Evolutionary conservation across 306 rosid species (phyloP).

Genomic region (Cyclanthera cordifolia): DNA sequence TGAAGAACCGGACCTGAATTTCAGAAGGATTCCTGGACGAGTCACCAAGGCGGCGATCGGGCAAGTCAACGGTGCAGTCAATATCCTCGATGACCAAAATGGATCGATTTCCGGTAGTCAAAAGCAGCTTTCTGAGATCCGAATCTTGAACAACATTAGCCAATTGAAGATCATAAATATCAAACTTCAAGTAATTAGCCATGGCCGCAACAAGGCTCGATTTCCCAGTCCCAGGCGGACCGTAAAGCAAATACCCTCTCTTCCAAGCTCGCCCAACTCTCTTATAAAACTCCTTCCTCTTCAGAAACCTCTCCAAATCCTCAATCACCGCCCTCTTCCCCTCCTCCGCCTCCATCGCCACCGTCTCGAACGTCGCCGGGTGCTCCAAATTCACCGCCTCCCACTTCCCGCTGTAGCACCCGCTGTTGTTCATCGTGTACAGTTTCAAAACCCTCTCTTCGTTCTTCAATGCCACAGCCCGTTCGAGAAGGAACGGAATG

Average conservation of each 20-base stretch:
- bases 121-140: conserved; percentile 55
- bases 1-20: conserved; percentile 25
- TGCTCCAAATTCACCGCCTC: conserved; percentile 66
- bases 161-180: conserved; percentile 71
- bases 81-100: conserved; percentile 84
- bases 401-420: conserved; percentile 39
- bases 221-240: conserved; percentile 91
- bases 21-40: conserved; percentile 30
- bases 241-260: conserved; percentile 68
- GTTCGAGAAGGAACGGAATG: conserved; percentile 42
- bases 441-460: conserved; percentile 46
- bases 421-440: conserved; percentile 38
- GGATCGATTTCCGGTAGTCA: conserved; percentile 60
- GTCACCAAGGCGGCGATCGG: conserved; percentile 42
- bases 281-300: conserved; percentile 63
- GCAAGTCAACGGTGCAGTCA: conserved; percentile 65
- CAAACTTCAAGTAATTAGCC: conserved; percentile 78
- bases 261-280: conserved; percentile 89
- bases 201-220: conserved; percentile 87
- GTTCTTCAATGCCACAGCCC: conserved; percentile 31
- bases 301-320: conserved; percentile 56
- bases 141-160: conserved; percentile 47
- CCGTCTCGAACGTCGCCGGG: conserved; percentile 64
- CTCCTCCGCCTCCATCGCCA: conserved; percentile 56
- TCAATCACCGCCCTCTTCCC: conserved; percentile 31